Evolutionary conservation across 805 yeast genomes (phyloP), one percentile per base, ranked within the genome.

Genomic region (Dipodascopsis uninucleata): DNA sequence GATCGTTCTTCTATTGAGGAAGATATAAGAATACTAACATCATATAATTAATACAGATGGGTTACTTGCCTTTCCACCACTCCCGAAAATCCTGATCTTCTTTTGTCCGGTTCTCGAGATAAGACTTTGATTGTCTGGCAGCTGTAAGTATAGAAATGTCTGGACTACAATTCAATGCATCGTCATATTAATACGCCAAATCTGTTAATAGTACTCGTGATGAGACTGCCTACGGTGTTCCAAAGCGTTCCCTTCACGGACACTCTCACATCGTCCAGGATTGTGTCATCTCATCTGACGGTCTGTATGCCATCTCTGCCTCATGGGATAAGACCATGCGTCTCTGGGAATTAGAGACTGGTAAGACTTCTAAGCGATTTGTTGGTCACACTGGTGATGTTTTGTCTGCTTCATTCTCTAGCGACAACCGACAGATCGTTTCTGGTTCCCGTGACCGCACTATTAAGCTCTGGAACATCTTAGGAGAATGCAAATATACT

Each of bases 301-400:
- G 97, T 72, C 81, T 82, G 68, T 90, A 81, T 79, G 97, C 97
- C 68, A 77, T 93, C 71, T 93, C 98, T 58, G 96, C 95, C 67
- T 93, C 98, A 65, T 93, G 99, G 99, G 98, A 93, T 75, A 87
- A 85, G 79, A 89, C 98, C 69, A 79, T 94, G 71, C 90, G 97
- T 81, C 82, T 93, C 69, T 93, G 99, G 99, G 88, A 87, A 72
- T 79, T 93, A 66, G 82, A 81, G 71, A 78, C 89, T 64, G 99
- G 97, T 78, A 86, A 81, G 74, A 81, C 88, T 68, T 77, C 88
- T 72, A 80, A 80, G 71, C 89, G 96, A 77, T 93, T 90, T 70
- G 95, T 83, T 62, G 99, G 98, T 68, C 99, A 93, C 94, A 80
- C 79, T 61, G 85, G 88, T 68, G 99, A 93, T 72, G 98, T 93